These are phyloP conservation scores for Linaria vulgaris DNA, from an alignment of 257 asterid species.

Conservation along the genomic window DNA sequence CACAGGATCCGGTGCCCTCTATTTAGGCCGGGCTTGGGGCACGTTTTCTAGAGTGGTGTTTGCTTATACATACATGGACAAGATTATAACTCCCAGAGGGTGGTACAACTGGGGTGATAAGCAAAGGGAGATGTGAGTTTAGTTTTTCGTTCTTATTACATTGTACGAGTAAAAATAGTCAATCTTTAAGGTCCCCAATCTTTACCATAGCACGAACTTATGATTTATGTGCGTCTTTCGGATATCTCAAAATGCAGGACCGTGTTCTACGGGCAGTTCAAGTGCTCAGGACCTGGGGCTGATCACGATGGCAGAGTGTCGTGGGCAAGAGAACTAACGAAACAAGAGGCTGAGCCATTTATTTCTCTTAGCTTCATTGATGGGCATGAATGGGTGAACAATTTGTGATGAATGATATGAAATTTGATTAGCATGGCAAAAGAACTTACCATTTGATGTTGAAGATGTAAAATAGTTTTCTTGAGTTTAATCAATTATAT, in stretches of 20 bases:
- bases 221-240: background rate
- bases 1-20: slow-evolving; percentile 83
- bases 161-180: too few species aligned
- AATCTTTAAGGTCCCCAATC: too few species aligned
- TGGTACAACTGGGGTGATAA: slow-evolving; percentile 97
- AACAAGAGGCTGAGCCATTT: slow-evolving; percentile 75
- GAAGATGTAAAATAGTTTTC: background rate
- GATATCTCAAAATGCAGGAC: slow-evolving; percentile 48
- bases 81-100: slow-evolving; percentile 72
- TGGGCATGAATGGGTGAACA: slow-evolving; percentile 71
- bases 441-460: background rate
- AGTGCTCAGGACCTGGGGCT: slow-evolving; percentile 94
- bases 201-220: too few species aligned
- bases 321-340: slow-evolving; percentile 89
- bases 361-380: slow-evolving; percentile 78
- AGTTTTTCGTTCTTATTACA: background rate
- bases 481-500: background rate
- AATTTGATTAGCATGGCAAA: background rate
- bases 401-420: slow-evolving; percentile 32
- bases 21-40: slow-evolving; percentile 97
- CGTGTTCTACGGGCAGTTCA: slow-evolving; percentile 83
- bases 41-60: slow-evolving; percentile 81
- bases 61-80: slow-evolving; percentile 90
- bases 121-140: slow-evolving; percentile 74
- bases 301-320: slow-evolving; percentile 66